These are phyloP conservation scores for Cladophialophora exuberans DNA, from an alignment of 2,329 filamentous ascomycete genomes.

Conservation along the genomic window DNA sequence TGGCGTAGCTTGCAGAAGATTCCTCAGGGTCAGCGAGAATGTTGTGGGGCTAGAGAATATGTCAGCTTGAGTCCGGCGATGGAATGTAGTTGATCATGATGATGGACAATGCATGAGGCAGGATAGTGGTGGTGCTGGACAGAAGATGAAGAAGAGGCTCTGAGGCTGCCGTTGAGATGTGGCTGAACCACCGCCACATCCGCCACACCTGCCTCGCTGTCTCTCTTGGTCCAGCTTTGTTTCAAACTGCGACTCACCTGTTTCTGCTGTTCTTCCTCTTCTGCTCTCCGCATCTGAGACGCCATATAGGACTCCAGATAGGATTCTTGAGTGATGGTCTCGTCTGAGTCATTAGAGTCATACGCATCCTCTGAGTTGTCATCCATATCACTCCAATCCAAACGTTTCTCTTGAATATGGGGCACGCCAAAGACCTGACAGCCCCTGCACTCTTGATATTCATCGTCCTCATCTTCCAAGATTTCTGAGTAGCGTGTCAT, in stretches of 20 bases:
- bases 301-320: not conserved
- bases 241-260: not conserved
- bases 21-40: not conserved
- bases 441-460: not conserved
- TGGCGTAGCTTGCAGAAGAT: not conserved
- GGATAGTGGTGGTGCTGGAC: not conserved
- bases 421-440: not conserved
- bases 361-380: no score
- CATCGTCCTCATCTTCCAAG: not conserved
- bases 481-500: not conserved
- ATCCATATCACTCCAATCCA: not conserved
- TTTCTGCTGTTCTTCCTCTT: not conserved
- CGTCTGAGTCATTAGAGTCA: not conserved
- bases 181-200: not conserved
- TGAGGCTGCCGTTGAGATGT: not conserved
- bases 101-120: conserved; percentile 3
- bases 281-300: not conserved
- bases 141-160: not conserved
- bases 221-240: not conserved
- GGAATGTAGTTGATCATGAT: not conserved
- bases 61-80: not conserved
- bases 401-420: not conserved
- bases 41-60: not conserved
- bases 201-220: not conserved
- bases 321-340: not conserved